Evolutionary conservation across 495 filamentous ascomycete species (phyloP).

Genomic region (Penicillium coffeae): DNA sequence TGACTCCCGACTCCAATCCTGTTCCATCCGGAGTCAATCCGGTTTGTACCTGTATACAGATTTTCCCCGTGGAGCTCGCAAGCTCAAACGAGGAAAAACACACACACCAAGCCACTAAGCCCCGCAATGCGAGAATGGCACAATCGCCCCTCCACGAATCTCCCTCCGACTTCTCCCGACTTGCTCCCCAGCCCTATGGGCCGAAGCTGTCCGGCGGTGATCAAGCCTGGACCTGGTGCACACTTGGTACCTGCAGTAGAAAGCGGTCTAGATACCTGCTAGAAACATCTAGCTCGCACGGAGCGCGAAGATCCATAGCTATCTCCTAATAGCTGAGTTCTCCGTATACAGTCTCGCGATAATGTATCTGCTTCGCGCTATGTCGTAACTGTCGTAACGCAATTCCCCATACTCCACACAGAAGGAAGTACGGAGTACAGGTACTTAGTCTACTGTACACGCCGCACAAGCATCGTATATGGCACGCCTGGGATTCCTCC

Average conservation of each 20-base stretch:
- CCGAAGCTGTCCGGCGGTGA: too few relatives aligned
- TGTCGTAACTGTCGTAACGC: too few relatives aligned
- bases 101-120: slow-evolving; percentile 17
- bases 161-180: slow-evolving; percentile 22
- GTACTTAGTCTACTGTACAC: too few relatives aligned
- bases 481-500: too few relatives aligned
- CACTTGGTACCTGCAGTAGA: slow-evolving; percentile 25
- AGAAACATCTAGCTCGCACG: slow-evolving; percentile 2
- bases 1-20: too few relatives aligned
- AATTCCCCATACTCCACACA: too few relatives aligned
- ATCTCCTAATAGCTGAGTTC: neutral
- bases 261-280: slow-evolving; percentile 10
- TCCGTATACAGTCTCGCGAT: neutral
- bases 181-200: slow-evolving; percentile 13
- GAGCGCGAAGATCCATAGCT: too few relatives aligned
- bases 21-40: too few relatives aligned
- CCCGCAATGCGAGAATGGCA: slow-evolving; percentile 14
- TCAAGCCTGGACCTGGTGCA: slow-evolving; percentile 1
- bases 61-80: slow-evolving; percentile 20
- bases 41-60: neutral
- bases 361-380: too few relatives aligned
- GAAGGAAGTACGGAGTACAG: too few relatives aligned
- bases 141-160: slow-evolving; percentile 3
- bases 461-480: too few relatives aligned
- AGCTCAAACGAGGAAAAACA: slow-evolving; percentile 1